Base-by-base conservation (phyloP, 2,329 filamentous ascomycete genomes). In the Fusarium tuaranense region DNA sequence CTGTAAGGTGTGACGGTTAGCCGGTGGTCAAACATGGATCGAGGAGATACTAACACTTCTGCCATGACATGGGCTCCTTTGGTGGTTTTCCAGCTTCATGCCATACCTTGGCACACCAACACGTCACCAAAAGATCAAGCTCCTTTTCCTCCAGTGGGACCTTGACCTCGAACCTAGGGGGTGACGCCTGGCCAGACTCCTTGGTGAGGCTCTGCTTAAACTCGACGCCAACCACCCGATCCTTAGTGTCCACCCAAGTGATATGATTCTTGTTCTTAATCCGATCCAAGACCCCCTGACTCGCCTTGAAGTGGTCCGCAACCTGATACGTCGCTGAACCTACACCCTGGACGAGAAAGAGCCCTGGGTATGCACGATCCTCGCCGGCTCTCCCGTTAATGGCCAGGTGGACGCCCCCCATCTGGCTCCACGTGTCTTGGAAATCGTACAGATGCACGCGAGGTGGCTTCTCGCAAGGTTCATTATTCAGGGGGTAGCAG, bases 31-130 rank as follows among this genome's bases (percentile, higher is more conserved):
- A 34, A 58, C 53, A 18, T 5, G 53, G 20, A 20, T 7, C 27
- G 9, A n/a, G 48, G 10, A 20, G 20, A 25, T 58, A 58, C 53
- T 58, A 16, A 58, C 53, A 34, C 53, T 58, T 58, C 34, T 58
- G 32, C 53, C 53, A 38, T 20, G 53, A 34, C 67, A 75, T 63
- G 9, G 73, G 63, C n/a, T 75, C 71, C 22, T 69, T 71, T 12
- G 64, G 57, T 14, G 76, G 69, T 7, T 63, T 68, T 38, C 69
- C 68, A 1, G 73, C 72, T 38, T 80, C 71, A 9, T 74, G 72
- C 76, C 77, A 79, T 14, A 78, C 16, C 12, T 78, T 65, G 4
- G 77, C 78, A 61, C 72, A 71, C 78, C 78, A 80, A 16, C 77
- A 77, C 1, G 76, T 67, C 2, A 80, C 78, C 36, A 80, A 41